These are phyloP conservation scores for Pseudogymnoascus sp. DNA, from an alignment of 2,329 filamentous ascomycete genomes.

Conservation along the genomic window DNA sequence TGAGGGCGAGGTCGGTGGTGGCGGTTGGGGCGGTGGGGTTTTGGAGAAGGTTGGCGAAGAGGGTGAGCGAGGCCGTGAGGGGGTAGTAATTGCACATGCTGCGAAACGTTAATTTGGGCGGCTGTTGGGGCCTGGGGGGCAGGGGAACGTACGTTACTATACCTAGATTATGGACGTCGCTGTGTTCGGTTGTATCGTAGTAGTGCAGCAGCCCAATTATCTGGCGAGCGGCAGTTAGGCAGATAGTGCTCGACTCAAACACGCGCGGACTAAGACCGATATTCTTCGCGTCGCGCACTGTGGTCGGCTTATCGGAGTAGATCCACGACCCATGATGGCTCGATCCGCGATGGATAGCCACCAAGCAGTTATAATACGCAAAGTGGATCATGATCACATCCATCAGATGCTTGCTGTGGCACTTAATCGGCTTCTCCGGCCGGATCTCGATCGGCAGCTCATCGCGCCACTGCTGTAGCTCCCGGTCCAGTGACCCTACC, in stretches of 20 bases:
- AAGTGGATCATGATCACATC: slow-evolving; percentile 20
- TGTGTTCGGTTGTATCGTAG: neutral
- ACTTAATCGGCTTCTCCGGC: slow-evolving; percentile 17
- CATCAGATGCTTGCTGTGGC: slow-evolving; percentile 14
- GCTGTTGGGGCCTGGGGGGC: neutral
- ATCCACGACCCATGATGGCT: slow-evolving; percentile 15
- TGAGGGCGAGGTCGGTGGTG: slow-evolving; percentile 74
- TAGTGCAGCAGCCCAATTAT: neutral
- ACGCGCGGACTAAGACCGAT: neutral
- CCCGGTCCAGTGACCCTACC: slow-evolving; percentile 17
- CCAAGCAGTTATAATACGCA: slow-evolving; percentile 18
- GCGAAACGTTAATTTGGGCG: neutral
- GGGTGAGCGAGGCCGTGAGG: slow-evolving; percentile 79
- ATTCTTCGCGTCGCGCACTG: neutral
- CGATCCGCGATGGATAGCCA: slow-evolving; percentile 18
- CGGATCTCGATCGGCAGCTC: slow-evolving; percentile 20
- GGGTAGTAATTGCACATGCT: slow-evolving; percentile 59
- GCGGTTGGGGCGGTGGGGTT: slow-evolving; percentile 82
- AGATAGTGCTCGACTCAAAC: slow-evolving; percentile 1
- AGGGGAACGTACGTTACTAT: neutral
- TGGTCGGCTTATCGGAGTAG: neutral
- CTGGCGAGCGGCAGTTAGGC: neutral
- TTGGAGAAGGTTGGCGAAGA: slow-evolving; percentile 90
- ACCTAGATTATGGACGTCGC: neutral
- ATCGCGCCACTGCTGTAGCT: slow-evolving; percentile 20